phyloP scores from a whole-genome alignment of 108 stramenopile species.

The Seminavis robusta region DNA sequence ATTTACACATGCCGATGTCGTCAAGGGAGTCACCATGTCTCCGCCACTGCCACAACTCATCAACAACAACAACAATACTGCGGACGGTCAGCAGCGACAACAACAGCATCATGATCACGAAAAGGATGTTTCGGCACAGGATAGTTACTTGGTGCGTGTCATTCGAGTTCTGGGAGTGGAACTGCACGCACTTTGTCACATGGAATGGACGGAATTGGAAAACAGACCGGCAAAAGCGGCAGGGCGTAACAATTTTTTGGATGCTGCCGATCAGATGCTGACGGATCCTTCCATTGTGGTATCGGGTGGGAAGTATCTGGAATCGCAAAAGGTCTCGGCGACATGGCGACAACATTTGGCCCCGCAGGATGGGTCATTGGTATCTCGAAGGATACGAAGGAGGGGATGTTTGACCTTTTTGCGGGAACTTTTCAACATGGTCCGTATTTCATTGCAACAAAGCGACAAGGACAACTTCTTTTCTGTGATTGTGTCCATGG shows the following conservation, averaged over 20 bases:
- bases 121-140: conserved; percentile 20
- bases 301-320: conserved; percentile 4
- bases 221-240: not conserved
- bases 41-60: conserved; percentile 13
- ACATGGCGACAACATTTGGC: conserved; percentile 79
- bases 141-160: conserved; percentile 66
- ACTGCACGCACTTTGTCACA: conserved; percentile 39
- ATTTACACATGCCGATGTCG: conserved; percentile 80
- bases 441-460: conserved; percentile 73
- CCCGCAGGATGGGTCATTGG: conserved; percentile 75
- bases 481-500: conserved; percentile 50
- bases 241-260: no score
- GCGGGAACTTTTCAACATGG: conserved; percentile 85
- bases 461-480: conserved; percentile 85
- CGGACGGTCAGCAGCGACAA: conserved; percentile 8
- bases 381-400: conserved; percentile 58
- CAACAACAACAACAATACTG: conserved; percentile 4
- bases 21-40: conserved; percentile 70
- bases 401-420: conserved; percentile 75
- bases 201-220: conserved; percentile 56
- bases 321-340: conserved; percentile 17
- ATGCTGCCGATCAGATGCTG: no score
- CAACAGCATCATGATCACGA: conserved; percentile 5
- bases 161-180: conserved; percentile 64
- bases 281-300: conserved; percentile 28